Evolutionary conservation across 257 asterid genomes (phyloP), one percentile per base, ranked within the genome.

Genomic region (Agastache rugosa): DNA sequence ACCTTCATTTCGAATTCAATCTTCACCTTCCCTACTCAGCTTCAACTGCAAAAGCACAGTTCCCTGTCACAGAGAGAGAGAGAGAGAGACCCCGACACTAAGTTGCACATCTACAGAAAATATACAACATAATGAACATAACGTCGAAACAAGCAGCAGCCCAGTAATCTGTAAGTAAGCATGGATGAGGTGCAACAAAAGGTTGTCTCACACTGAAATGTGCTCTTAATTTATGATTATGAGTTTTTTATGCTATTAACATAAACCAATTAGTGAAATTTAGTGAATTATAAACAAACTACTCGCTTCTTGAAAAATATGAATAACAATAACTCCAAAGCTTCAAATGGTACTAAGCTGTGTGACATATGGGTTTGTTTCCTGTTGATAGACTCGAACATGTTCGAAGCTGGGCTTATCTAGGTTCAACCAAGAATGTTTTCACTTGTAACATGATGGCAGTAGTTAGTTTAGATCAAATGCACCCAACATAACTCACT

Each of bases 61-160:
- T 12, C 39, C 67, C 50, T 61, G 80, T 63, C 20, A 37, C 25
- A 64, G 41, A 47, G 23, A 53, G 41, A 51, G 16, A 34, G 1
- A 14, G 14, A 37, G 34, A 12, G 15, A n/a, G n/a, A n/a, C n/a
- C n/a, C n/a, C n/a, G n/a, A n/a, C 11, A 17, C 29, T 31, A 62
- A 72, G 20, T 2, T 17, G 1, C 29, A 3, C 12, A 19, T 35
- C 53, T 6, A 51, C 11, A 51, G 12, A 51, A 2, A 51, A 51
- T 51, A 51, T 6, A 48, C 19, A 48, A 6, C 59, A 51, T 2
- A 67, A 29, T 31, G 50, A 60, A 34, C 39, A 3, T 27, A 5
- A 37, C 34, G 58, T 7, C 56, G 44, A 16, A 7, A 34, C 17
- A 42, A 41, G 47, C 47, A 11, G 47, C 47, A 11, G 50, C 16